Base-by-base conservation (phyloP, 306 rosid genomes). In the Malus sieversii region DNA sequence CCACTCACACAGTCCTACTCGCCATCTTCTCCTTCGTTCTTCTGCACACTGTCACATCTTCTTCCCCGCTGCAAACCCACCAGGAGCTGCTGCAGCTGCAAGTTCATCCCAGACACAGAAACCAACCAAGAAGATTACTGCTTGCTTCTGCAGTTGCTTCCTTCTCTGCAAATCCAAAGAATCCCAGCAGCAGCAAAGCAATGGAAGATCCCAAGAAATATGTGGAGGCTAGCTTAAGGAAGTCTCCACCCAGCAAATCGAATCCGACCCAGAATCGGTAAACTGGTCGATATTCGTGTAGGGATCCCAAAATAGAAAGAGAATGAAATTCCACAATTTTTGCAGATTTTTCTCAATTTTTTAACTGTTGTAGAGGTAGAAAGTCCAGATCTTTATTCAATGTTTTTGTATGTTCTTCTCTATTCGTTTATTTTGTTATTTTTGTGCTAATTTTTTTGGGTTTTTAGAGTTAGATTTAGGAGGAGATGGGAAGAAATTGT, bases 241-340 rank as follows among this genome's bases (percentile, higher is more conserved):
- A 73, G 77, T 82, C 89, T 23, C 95, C 97, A 11, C 51, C 78
- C 52, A 91, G 91, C 90, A 83, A 85, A 12, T 88, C 95, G 42
- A 91, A 89, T 81, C 94, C 97, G 53, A 89, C 63, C 53, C 97
- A 91, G 52, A 91, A 91, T 77, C 82, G 82, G 87, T 79, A 82
- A 87, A 51, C 66, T 51, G 42, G 71, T 69, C 57, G 70, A 66
- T 14, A 23, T 71, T 60, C 80, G 45, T 42, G 45, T 71, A 74
- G 67, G 72, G 85, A 78, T 81, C 86, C 74, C 83, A 42, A 67
- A 8, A 15, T 62, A 58, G 79, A 75, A 73, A 82, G 78, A 82
- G 84, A 73, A 80, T 77, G 42, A 30, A 33, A 67, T 77, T 81
- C 81, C 72, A 45, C 27, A 8, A 79, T 68, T 85, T 82, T 83